Percentiles rank a stretch among this genome's conserved stretches.
Conservation (phyloP, 352 stramenopile genomes). For the Thraustochytrium sp. region DNA sequence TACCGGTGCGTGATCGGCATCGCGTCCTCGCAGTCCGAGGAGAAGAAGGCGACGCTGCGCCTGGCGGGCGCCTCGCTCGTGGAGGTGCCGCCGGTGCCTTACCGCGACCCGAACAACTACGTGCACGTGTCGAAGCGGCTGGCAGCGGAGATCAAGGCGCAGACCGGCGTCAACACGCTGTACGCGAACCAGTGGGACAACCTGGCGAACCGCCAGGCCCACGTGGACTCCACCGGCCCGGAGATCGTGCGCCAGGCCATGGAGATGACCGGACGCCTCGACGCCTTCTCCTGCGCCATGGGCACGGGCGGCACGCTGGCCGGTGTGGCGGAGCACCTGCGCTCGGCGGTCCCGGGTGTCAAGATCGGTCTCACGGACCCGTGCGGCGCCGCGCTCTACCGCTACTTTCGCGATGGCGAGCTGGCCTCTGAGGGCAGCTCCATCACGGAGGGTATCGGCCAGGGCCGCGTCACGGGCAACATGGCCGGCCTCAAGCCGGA, state of each 20-base stretch:
- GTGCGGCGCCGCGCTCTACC: conserved; percentile 46
- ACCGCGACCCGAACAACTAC: conserved; percentile 53
- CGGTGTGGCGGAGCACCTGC: conserved; percentile 45
- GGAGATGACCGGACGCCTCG: conserved; percentile 44
- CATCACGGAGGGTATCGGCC: conserved; percentile 58
- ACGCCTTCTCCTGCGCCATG: conserved; percentile 52
- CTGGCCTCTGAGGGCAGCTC: conserved; percentile 46
- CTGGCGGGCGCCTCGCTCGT: conserved; percentile 49
- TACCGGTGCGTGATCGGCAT: conserved; percentile 55
- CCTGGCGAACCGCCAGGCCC: conserved; percentile 48
- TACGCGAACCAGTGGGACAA: conserved; percentile 57
- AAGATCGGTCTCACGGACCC: conserved; percentile 53
- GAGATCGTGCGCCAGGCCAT: conserved; percentile 52
- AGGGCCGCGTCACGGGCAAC: conserved; percentile 56
- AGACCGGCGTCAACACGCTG: conserved; percentile 24
- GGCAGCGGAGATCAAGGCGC: conserved; percentile 28
- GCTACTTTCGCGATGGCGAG: conserved; percentile 53
- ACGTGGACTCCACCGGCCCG: conserved; percentile 46
- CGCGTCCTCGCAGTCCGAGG: conserved; percentile 49
- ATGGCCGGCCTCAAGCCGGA: conserved; percentile 52
- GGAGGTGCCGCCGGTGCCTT: conserved; percentile 50
- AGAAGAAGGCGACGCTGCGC: conserved; percentile 52
- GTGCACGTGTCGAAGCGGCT: conserved; percentile 47
- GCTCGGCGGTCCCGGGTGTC: conserved; percentile 8
- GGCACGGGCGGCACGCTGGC: conserved; percentile 53